phyloP scores from a whole-genome alignment of 164 flowering plant genomes.

The Macadamia integrifolia region DNA sequence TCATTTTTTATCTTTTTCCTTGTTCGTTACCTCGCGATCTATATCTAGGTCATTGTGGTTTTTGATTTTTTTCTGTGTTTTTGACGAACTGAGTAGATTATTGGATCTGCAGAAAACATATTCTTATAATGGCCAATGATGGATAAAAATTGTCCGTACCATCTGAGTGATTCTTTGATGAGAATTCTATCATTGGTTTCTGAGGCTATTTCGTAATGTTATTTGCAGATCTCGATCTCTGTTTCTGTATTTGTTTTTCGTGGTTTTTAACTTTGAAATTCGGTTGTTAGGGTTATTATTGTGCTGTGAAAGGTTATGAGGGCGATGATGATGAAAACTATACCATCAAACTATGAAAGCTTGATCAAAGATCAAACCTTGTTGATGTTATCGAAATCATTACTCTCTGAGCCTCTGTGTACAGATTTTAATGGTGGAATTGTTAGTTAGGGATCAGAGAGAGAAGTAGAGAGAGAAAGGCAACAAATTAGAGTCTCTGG shows the following conservation, averaged over 20 bases:
- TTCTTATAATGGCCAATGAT: constrained; percentile 1
- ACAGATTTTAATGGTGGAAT: not conserved
- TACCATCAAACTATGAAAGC: constrained; percentile 19
- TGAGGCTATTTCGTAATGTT: too few species aligned
- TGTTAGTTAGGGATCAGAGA: not conserved
- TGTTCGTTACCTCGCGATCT: too few species aligned
- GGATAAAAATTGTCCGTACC: constrained; percentile 9
- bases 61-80: too few species aligned
- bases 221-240: too few species aligned
- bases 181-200: not conserved
- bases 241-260: too few species aligned
- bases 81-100: too few species aligned
- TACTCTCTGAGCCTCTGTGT: constrained; percentile 7
- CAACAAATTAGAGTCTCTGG: constrained; percentile 44
- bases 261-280: too few species aligned
- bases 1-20: too few species aligned
- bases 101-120: not conserved
- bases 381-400: constrained; percentile 8
- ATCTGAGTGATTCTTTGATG: constrained; percentile 11
- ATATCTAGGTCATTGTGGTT: too few species aligned
- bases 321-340: constrained; percentile 12
- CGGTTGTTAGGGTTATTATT: too few species aligned
- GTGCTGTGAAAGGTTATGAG: too few species aligned
- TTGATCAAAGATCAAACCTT: not conserved
- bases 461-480: not conserved